phyloP scores from a whole-genome alignment of 2,329 filamentous ascomycete species.

The Paecilomyces formosus region DNA sequence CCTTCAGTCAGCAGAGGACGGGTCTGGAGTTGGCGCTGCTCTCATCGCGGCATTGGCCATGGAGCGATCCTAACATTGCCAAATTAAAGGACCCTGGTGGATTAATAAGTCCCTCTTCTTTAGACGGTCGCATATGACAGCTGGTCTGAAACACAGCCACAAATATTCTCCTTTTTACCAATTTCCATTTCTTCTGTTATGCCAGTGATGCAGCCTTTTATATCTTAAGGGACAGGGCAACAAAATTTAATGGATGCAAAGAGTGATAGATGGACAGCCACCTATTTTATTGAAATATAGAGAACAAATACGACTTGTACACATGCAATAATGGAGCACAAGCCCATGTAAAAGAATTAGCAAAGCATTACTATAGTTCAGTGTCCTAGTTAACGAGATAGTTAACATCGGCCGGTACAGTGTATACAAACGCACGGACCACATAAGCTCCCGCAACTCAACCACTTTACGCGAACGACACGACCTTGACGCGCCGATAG shows the following conservation, averaged over 20 bases:
- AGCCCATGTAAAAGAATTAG: too few relatives aligned
- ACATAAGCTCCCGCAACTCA: background rate
- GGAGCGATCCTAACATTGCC: conserved; percentile 2
- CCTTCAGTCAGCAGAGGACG: conserved; percentile 7
- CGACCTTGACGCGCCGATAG: background rate
- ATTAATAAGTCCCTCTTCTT: background rate
- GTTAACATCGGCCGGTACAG: background rate
- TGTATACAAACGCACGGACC: conserved; percentile 1
- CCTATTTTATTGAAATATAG: too few relatives aligned
- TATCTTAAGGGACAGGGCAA: too few relatives aligned
- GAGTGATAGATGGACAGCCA: too few relatives aligned
- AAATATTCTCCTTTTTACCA: background rate
- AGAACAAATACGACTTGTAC: too few relatives aligned
- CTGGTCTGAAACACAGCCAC: background rate
- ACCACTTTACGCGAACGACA: conserved; percentile 3
- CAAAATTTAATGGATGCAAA: too few relatives aligned
- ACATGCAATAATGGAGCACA: too few relatives aligned
- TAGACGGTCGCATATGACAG: background rate
- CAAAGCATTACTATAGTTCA: too few relatives aligned
- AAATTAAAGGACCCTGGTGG: background rate
- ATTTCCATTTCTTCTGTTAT: background rate
- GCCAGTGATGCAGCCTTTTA: too few relatives aligned
- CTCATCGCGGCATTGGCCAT: conserved; percentile 9
- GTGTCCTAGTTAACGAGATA: too few relatives aligned
- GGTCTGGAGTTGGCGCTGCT: conserved; percentile 12